phyloP scores from a whole-genome alignment of 495 filamentous ascomycete species.

The Xylaria longipes region DNA sequence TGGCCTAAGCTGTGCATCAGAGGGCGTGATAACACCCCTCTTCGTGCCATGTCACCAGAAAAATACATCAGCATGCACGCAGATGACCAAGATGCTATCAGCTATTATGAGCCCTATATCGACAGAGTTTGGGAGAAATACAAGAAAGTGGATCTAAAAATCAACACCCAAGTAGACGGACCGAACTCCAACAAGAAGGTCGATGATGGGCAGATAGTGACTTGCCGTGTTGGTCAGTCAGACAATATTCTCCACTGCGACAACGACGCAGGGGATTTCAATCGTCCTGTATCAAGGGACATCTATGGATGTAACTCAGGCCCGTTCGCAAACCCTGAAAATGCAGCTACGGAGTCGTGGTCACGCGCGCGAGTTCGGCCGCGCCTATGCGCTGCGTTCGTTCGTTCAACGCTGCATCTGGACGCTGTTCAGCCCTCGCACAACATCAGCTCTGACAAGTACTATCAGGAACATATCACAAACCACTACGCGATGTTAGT shows the following conservation, averaged over 20 bases:
- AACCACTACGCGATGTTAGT: slow-evolving; percentile 48
- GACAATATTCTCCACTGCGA: slow-evolving; percentile 40
- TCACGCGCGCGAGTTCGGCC: slow-evolving; percentile 44
- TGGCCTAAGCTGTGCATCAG: slow-evolving; percentile 49
- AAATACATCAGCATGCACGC: slow-evolving; percentile 50
- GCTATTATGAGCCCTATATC: slow-evolving; percentile 45
- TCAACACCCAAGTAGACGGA: slow-evolving; percentile 43
- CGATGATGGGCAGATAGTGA: slow-evolving; percentile 23
- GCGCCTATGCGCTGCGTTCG: slow-evolving; percentile 49
- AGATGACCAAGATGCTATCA: slow-evolving; percentile 29
- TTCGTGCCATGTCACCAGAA: slow-evolving; percentile 45
- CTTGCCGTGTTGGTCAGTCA: slow-evolving; percentile 16
- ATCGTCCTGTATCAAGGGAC: slow-evolving; percentile 46
- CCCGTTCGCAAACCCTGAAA: slow-evolving; percentile 52
- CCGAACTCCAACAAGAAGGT: slow-evolving; percentile 36
- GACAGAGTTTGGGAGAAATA: slow-evolving; percentile 45
- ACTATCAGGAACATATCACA: slow-evolving; percentile 58
- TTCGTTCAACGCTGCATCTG: slow-evolving; percentile 43
- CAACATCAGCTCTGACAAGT: slow-evolving; percentile 42
- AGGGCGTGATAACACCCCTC: slow-evolving; percentile 25
- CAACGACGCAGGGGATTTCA: slow-evolving; percentile 46
- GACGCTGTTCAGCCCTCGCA: slow-evolving; percentile 41
- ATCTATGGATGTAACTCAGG: slow-evolving; percentile 69
- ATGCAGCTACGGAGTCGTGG: slow-evolving; percentile 31
- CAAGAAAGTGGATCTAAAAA: slow-evolving; percentile 34